Evolutionary conservation across 768 basidiomycete genomes (phyloP), one percentile per base, ranked within the genome.

Genomic region (Basidioascus undulatus): DNA sequence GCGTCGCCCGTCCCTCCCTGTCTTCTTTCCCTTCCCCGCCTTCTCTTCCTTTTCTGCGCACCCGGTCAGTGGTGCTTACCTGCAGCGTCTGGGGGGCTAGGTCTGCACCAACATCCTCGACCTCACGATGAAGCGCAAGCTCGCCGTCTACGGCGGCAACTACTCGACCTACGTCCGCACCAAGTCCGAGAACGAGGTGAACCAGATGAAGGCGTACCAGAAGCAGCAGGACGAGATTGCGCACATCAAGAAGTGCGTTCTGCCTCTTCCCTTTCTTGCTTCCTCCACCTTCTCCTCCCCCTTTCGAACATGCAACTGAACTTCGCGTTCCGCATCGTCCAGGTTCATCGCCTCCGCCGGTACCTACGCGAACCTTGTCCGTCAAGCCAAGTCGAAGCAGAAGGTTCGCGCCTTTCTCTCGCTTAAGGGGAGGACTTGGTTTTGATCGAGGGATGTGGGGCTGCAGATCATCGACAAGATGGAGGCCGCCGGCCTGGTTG

Each of bases 41-140:
- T n/a, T n/a, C n/a, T n/a, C n/a, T n/a, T n/a, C n/a, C n/a, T n/a
- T n/a, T n/a, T n/a, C n/a, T n/a, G n/a, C n/a, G n/a, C n/a, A n/a
- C n/a, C n/a, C n/a, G n/a, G n/a, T n/a, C n/a, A 26, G 19, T 15
- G 12, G 13, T 13, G 13, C 13, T 39, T 13, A 9, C 16, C 11
- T 39, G 25, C 13, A 12, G 12, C n/a, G n/a, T n/a, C n/a, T n/a
- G n/a, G n/a, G n/a, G n/a, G n/a, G n/a, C n/a, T n/a, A 34, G 31
- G 59, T 94, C 35, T 96, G 89, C 63, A 96, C 89, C 50, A 86
- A 94, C 59, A 75, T 94, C 64, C 89, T 94, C 80, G 89, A 96
- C 53, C 65, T 94, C 44, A 87, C 84, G 47, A 56, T 65, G 50
- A 77, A 78, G 66, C 30, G 27, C 7, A 32, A 62, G 59, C 66